phyloP scores from a whole-genome alignment of 768 basidiomycete species.

The Rhizopogon roseolus region DNA sequence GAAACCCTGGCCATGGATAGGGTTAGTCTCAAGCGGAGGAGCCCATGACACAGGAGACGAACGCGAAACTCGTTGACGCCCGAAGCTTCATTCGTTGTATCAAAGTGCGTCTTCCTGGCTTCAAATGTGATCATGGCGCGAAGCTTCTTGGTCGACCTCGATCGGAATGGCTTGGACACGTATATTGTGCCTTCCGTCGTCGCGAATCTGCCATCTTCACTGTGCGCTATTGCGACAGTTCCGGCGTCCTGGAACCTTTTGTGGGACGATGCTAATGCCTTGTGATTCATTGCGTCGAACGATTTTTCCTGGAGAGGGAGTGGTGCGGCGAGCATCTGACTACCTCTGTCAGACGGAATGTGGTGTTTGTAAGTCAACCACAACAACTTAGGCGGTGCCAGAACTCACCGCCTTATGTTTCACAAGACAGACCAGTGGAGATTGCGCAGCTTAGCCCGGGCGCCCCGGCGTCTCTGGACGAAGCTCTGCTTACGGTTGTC shows the following conservation, averaged over 20 bases:
- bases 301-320: neutral
- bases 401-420: too few relatives aligned
- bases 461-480: too few relatives aligned
- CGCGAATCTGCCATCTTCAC: conserved; percentile 30
- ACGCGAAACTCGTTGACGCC: conserved; percentile 84
- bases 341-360: neutral
- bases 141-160: conserved; percentile 68
- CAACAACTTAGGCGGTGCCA: too few relatives aligned
- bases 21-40: neutral
- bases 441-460: too few relatives aligned
- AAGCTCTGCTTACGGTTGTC: too few relatives aligned
- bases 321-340: neutral
- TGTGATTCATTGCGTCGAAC: conserved; percentile 2
- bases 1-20: conserved; percentile 61
- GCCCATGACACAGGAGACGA: conserved; percentile 2
- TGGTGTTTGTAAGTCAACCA: too few relatives aligned
- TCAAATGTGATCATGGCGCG: conserved; percentile 83
- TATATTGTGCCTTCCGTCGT: conserved; percentile 65
- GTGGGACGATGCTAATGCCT: neutral
- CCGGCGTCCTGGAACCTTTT: neutral
- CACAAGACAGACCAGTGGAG: too few relatives aligned
- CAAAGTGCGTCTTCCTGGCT: conserved; percentile 82
- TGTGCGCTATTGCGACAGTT: neutral
- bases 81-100: conserved; percentile 70
- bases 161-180: conserved; percentile 73